Percentiles rank a stretch among this genome's conserved stretches.
These are phyloP conservation scores for Blastobotrys persicus DNA, from an alignment of 1,139 yeast species.

Conservation along the genomic window DNA sequence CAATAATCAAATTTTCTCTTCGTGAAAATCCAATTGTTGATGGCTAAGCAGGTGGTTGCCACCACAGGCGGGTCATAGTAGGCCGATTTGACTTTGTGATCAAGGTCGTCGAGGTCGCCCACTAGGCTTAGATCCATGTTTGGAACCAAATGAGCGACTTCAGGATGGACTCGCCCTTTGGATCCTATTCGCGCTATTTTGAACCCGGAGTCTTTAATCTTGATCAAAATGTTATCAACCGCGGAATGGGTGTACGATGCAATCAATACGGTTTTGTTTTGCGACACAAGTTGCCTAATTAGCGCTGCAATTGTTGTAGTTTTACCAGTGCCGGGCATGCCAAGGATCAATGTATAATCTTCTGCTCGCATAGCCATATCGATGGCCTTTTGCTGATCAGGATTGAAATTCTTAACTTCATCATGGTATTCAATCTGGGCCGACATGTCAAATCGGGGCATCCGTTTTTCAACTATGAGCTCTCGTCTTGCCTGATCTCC, in stretches of 20 bases:
- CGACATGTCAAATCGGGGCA: conserved; percentile 46
- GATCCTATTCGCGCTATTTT: conserved; percentile 44
- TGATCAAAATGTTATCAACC: conserved; percentile 84
- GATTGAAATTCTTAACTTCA: conserved; percentile 45
- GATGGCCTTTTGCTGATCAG: conserved; percentile 70
- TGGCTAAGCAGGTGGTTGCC: conserved; percentile 85
- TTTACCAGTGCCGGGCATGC: conserved; percentile 99
- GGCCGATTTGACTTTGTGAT: conserved; percentile 39
- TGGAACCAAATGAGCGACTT: conserved; percentile 55
- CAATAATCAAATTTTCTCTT: conserved; percentile 80
- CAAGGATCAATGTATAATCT: conserved; percentile 79
- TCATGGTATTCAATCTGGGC: conserved; percentile 9
- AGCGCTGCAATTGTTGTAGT: conserved; percentile 86
- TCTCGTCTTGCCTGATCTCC: conserved; percentile 47
- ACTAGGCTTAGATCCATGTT: conserved; percentile 49
- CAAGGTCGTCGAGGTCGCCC: conserved; percentile 28
- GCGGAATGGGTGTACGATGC: conserved; percentile 95
- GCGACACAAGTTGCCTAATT: conserved; percentile 56
- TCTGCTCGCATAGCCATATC: conserved; percentile 59
- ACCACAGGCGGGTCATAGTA: conserved; percentile 67
- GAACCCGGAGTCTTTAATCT: conserved; percentile 52
- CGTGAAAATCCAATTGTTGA: conserved; percentile 53
- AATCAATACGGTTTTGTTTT: conserved; percentile 66
- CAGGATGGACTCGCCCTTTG: conserved; percentile 57
- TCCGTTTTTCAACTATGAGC: conserved; percentile 57